Percentiles rank a stretch among this genome's conserved stretches.
phyloP scores from a whole-genome alignment of 2,329 filamentous ascomycete species.

The Cadophora sp. region DNA sequence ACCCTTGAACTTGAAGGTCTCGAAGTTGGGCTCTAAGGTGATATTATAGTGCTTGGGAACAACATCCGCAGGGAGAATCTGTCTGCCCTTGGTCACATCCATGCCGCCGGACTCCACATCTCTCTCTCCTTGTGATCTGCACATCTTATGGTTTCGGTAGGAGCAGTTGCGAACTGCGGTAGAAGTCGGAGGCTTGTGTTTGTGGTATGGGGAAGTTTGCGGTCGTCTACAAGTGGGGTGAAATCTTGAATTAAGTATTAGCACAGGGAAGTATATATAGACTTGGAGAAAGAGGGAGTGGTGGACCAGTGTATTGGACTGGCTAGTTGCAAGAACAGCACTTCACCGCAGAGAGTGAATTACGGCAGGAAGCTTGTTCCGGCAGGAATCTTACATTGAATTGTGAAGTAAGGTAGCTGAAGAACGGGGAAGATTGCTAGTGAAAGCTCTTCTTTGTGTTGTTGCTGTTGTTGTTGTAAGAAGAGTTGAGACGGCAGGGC shows the following conservation, averaged over 20 bases:
- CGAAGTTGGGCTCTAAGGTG: slow-evolving; percentile 88
- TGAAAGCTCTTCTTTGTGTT: slow-evolving; percentile 38
- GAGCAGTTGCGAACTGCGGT: slow-evolving; percentile 68
- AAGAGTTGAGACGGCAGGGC: slow-evolving; percentile 36
- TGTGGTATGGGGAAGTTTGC: slow-evolving; percentile 33
- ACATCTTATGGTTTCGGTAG: slow-evolving; percentile 75
- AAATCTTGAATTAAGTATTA: slow-evolving; percentile 32
- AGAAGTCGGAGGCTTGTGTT: slow-evolving; percentile 33
- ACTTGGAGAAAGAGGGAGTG: slow-evolving; percentile 17
- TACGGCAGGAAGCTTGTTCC: slow-evolving; percentile 20
- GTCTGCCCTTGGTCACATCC: slow-evolving; percentile 70
- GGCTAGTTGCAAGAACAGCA: neutral
- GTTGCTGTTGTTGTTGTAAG: slow-evolving; percentile 29
- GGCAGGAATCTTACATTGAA: slow-evolving; percentile 29
- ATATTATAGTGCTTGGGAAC: slow-evolving; percentile 92
- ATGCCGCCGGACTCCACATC: slow-evolving; percentile 57
- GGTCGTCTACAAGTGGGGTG: slow-evolving; percentile 33
- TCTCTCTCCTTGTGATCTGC: slow-evolving; percentile 64
- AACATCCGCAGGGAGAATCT: slow-evolving; percentile 90
- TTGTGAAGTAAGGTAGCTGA: slow-evolving; percentile 21
- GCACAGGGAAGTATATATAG: neutral
- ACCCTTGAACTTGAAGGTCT: slow-evolving; percentile 86
- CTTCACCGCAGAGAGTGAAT: slow-evolving; percentile 14
- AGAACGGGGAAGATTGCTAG: slow-evolving; percentile 28
- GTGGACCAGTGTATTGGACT: neutral